These are phyloP conservation scores for Colletotrichum lentis DNA, from an alignment of 2,329 filamentous ascomycete genomes.

Conservation along the genomic window DNA sequence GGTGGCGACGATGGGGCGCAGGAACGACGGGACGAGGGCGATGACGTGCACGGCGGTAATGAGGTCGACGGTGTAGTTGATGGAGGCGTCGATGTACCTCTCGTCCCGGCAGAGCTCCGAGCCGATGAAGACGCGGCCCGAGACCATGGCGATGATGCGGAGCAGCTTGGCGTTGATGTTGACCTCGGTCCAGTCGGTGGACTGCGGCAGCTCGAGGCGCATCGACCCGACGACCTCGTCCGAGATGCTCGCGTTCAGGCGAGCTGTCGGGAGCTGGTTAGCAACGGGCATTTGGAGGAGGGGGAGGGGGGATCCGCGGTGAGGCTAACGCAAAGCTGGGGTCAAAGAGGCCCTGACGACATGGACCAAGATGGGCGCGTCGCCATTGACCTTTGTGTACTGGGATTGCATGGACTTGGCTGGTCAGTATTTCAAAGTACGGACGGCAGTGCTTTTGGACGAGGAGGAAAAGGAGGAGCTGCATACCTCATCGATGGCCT, in stretches of 20 bases:
- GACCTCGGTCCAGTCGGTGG: constrained; percentile 52
- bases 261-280: constrained; percentile 34
- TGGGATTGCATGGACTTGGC: constrained; percentile 45
- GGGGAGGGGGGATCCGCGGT: too few relatives aligned
- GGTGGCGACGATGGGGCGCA: constrained; percentile 47
- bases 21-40: constrained; percentile 40
- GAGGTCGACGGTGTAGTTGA: constrained; percentile 51
- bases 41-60: constrained; percentile 39
- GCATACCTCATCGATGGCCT: constrained; percentile 42
- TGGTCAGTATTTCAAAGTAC: constrained; percentile 1
- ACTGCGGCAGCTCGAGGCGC: constrained; percentile 47
- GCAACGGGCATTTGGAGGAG: background rate
- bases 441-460: background rate
- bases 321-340: constrained; percentile 44
- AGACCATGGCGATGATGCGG: constrained; percentile 56
- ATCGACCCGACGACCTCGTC: constrained; percentile 50
- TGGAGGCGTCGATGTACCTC: constrained; percentile 55
- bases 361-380: constrained; percentile 42
- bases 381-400: constrained; percentile 46
- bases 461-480: too few relatives aligned
- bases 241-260: constrained; percentile 47
- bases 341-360: constrained; percentile 47
- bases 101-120: constrained; percentile 55
- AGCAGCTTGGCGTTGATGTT: constrained; percentile 53
- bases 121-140: constrained; percentile 58